Percentiles rank a stretch among this genome's conserved stretches.
Evolutionary conservation across 495 filamentous ascomycete genomes (phyloP).

Genomic region (Hapsidospora chrysogenum): DNA sequence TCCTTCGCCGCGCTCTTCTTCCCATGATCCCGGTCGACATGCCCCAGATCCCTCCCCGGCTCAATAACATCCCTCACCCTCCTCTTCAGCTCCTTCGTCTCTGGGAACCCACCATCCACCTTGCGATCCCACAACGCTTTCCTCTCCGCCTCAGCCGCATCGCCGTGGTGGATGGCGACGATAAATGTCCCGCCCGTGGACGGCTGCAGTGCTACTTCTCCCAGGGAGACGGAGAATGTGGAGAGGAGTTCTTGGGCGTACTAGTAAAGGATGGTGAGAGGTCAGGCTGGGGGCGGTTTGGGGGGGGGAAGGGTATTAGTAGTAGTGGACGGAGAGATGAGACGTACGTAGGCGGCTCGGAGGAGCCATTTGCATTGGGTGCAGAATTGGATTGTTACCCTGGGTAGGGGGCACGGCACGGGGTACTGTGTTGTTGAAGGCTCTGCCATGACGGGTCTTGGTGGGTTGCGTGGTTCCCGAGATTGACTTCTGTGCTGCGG

Average conservation of each 20-base stretch:
- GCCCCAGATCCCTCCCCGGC: slow-evolving; percentile 61
- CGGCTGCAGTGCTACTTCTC: slow-evolving; percentile 83
- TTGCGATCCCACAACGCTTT: slow-evolving; percentile 79
- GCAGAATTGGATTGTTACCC: slow-evolving; percentile 64
- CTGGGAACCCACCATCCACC: slow-evolving; percentile 75
- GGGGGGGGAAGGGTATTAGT: not conserved
- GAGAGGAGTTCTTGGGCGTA: slow-evolving; percentile 94
- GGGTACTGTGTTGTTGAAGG: too few relatives aligned
- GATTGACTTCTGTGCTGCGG: too few relatives aligned
- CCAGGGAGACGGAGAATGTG: slow-evolving; percentile 75
- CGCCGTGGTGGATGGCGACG: slow-evolving; percentile 37
- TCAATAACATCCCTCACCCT: slow-evolving; percentile 73
- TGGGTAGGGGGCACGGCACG: slow-evolving; percentile 30
- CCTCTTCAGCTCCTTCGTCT: slow-evolving; percentile 80
- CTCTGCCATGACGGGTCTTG: too few relatives aligned
- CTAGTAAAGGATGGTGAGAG: slow-evolving; percentile 22
- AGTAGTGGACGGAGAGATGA: slow-evolving; percentile 7
- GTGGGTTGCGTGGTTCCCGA: too few relatives aligned
- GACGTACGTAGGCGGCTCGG: slow-evolving; percentile 60
- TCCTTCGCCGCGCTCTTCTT: too few relatives aligned
- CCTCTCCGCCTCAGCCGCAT: slow-evolving; percentile 10
- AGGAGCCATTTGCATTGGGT: slow-evolving; percentile 89
- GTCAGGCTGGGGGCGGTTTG: not conserved
- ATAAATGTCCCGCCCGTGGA: slow-evolving; percentile 71
- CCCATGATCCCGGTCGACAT: slow-evolving; percentile 45